Evolutionary conservation across 2,329 filamentous ascomycete species (phyloP), one percentile per base, ranked within the genome.

Genomic region (Phaeosphaeriaceae sp.): DNA sequence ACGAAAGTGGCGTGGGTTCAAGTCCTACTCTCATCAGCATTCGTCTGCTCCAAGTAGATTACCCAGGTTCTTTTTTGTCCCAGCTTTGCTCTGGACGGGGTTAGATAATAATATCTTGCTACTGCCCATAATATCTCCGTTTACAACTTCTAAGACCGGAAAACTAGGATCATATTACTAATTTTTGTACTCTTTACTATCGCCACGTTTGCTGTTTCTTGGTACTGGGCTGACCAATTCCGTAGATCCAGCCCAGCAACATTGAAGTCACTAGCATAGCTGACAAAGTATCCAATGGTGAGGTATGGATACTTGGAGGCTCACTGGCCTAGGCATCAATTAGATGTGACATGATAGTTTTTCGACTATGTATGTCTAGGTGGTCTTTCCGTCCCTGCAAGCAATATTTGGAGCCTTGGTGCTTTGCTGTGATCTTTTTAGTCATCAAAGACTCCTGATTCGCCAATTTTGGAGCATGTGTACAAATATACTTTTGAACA

Each of bases 251-350:
- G 78, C 94, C 93, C 0, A 88, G 88, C 5, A 82, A 85, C 56
- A 84, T 97, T 35, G 86, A 92, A 71, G 88, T 97, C 12, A 83
- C 86, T 34, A 85, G 79, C 49, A 80, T 96, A 42, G 87, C 87
- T 2, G 87, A 87, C 59, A 83, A 85, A 52, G 92, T 95, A 15
- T 83, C 85, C 3, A 99, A 97, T 70, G 94, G 94, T 3, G 89
- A 97, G 74, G 81, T 97, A 60, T 95, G 90, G 90, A 82, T 92
- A 30, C 67, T 90, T 51, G 83, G 83, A 58, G 81, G 79, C 4
- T 83, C 87, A 18, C 65, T 87, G 50, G 83, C 56, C 29, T 71
- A 58, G 23, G 18, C 28, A 17, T 23, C 23, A 26, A 2, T 26
- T 17, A 6, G 6, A 28, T 18, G 39, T 30, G 16, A n/a, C 11